Evolutionary conservation across 2,329 filamentous ascomycete species (phyloP).

Genomic region (Lasiodiplodia theobromae): DNA sequence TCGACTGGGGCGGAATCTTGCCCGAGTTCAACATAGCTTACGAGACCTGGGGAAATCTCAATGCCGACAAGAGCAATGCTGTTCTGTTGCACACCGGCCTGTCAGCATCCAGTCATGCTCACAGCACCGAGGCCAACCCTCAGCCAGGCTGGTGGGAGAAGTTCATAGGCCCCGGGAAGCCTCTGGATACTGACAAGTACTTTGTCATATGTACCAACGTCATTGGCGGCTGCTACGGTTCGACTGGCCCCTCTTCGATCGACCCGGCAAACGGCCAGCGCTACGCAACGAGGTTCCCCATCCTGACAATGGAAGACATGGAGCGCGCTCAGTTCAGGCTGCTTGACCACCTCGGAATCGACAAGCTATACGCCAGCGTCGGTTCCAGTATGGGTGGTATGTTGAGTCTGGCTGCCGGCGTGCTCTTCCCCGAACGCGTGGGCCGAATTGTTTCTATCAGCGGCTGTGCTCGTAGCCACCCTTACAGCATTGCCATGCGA

Average conservation of each 20-base stretch:
- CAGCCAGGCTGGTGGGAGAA: conserved; percentile 98
- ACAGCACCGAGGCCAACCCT: conserved; percentile 84
- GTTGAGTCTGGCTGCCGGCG: conserved; percentile 89
- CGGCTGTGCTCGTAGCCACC: conserved; percentile 91
- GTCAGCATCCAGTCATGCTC: conserved; percentile 96
- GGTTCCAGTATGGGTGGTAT: conserved; percentile 98
- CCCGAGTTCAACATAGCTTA: conserved; percentile 90
- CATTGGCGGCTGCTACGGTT: conserved; percentile 93
- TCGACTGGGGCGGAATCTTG: conserved; percentile 95
- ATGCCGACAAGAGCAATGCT: conserved; percentile 81
- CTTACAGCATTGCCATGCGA: conserved; percentile 98
- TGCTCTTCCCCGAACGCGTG: conserved; percentile 82
- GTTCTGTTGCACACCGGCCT: conserved; percentile 93
- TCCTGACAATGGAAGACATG: conserved; percentile 97
- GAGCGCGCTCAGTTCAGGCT: conserved; percentile 93
- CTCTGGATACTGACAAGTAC: conserved; percentile 90
- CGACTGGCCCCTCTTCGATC: conserved; percentile 85
- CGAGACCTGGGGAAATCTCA: conserved; percentile 88
- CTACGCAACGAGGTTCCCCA: conserved; percentile 94
- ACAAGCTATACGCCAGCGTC: conserved; percentile 86
- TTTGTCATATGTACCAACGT: conserved; percentile 97
- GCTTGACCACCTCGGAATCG: conserved; percentile 78
- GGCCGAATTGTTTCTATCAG: conserved; percentile 86
- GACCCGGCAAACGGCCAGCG: conserved; percentile 87
- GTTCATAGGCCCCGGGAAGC: conserved; percentile 88